These are phyloP conservation scores for Crucibulum laeve DNA, from an alignment of 768 basidiomycete genomes.

Conservation along the genomic window DNA sequence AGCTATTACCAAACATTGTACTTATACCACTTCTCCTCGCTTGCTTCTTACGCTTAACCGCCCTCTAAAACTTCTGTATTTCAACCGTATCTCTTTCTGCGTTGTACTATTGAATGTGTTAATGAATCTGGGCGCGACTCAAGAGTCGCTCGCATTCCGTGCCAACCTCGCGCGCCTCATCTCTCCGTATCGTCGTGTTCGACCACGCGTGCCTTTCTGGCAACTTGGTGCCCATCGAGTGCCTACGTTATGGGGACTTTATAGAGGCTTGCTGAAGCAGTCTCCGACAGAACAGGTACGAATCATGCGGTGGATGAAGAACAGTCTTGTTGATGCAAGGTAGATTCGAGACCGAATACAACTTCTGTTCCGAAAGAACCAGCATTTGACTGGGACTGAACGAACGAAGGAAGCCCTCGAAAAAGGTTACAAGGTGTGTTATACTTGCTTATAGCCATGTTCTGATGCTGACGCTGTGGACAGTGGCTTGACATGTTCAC, in stretches of 20 bases:
- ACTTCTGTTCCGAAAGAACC: conserved; percentile 48
- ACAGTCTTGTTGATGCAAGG: conserved; percentile 5
- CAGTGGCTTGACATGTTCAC: conserved; percentile 62
- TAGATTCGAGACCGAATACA: conserved; percentile 60
- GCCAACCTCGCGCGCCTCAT: conserved; percentile 47
- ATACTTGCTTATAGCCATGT: conserved; percentile 1
- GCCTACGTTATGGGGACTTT: conserved; percentile 76
- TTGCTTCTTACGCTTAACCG: no score
- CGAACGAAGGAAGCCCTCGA: conserved; percentile 41
- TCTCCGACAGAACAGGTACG: conserved; percentile 55
- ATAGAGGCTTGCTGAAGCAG: conserved; percentile 59
- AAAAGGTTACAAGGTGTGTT: conserved; percentile 54
- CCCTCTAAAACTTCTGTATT: no score
- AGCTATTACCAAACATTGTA: no score
- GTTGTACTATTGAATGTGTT: no score
- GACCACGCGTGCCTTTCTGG: conserved; percentile 64
- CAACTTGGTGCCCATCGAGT: conserved; percentile 66
- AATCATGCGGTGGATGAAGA: not conserved
- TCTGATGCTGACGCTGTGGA: not conserved
- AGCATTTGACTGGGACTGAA: conserved; percentile 48
- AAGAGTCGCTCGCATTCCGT: conserved; percentile 45
- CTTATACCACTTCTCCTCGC: no score
- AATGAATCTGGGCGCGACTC: no score
- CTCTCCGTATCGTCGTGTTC: conserved; percentile 52
- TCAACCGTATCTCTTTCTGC: no score